A percentile compares a stretch with the other conserved stretches of the same genome.
Evolutionary conservation across 352 stramenopile species (phyloP).

Genomic region (Pythium vanterpoolii): DNA sequence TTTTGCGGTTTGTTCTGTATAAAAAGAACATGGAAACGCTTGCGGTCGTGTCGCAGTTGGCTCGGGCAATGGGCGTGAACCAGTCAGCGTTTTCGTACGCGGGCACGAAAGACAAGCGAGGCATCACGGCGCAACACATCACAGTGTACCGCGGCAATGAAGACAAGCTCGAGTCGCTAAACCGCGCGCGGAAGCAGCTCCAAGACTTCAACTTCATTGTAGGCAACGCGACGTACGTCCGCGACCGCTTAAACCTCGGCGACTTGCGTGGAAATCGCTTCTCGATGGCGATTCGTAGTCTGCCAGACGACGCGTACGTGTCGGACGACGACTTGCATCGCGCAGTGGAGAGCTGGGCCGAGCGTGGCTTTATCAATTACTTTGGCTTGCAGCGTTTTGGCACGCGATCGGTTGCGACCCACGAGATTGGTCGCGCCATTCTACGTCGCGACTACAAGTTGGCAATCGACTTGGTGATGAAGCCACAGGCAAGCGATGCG

Average conservation of each 20-base stretch:
- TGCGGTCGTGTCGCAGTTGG: constrained; percentile 77
- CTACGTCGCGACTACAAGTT: constrained; percentile 91
- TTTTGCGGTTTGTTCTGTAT: constrained; percentile 94
- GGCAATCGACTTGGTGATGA: constrained; percentile 90
- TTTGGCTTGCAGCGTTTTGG: constrained; percentile 97
- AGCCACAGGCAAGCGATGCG: constrained; percentile 70
- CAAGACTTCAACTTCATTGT: constrained; percentile 90
- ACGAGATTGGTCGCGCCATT: constrained; percentile 91
- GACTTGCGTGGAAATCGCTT: constrained; percentile 94
- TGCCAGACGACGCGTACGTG: constrained; percentile 55
- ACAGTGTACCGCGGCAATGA: constrained; percentile 84
- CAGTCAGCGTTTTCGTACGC: constrained; percentile 88
- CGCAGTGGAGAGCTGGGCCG: constrained; percentile 72
- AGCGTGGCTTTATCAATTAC: constrained; percentile 96
- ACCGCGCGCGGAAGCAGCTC: constrained; percentile 55
- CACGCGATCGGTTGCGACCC: constrained; percentile 85
- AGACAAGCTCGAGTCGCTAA: constrained; percentile 80
- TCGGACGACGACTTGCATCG: constrained; percentile 55
- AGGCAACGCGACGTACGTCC: constrained; percentile 91
- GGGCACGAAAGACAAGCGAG: constrained; percentile 97
- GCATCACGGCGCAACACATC: constrained; percentile 94
- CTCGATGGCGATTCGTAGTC: constrained; percentile 92
- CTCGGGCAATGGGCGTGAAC: constrained; percentile 67
- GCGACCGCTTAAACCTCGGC: constrained; percentile 90
- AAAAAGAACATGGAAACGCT: constrained; percentile 97